Base-by-base conservation (phyloP, 768 basidiomycete genomes). In the Collybia mongolica region DNA sequence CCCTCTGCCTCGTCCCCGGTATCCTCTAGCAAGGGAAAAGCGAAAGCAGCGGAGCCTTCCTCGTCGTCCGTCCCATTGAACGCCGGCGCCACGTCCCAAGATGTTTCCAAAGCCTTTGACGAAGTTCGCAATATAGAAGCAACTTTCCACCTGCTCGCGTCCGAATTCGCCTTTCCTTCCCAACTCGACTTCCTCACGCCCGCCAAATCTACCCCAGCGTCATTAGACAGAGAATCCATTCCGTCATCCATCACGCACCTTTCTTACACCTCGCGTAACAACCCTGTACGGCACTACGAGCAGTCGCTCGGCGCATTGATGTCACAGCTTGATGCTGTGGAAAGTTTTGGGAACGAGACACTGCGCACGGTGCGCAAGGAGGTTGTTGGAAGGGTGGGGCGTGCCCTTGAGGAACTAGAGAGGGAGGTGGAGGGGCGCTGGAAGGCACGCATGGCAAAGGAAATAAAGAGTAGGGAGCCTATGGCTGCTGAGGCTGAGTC, bases 281-380 rank as follows among this genome's bases (percentile, higher is more conserved):
- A 79, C 22, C 76, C 81, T 0, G 67, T 89, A 35, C 82, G 82
- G 48, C 76, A 72, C 54, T 83, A 86, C 65, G 80, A 84, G 55
- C 76, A 87, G 55, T 74, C 77, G 17, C 66, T 89, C n/a, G 73
- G 73, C 44, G 66, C 72, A 36, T 71, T 90, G 20, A 65, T 90
- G 17, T 59, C 71, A 9, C 70, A 74, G 52, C 71, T 89, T 20
- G 88, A 90, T 57, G 74, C 71, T 0, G 72, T 90, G 23, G 75
- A 82, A 26, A 84, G 82, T 54, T 73, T 70, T 43, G 88, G 87
- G 2, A 80, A 84, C 53, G 70, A 70, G 20, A 70, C 61, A 8
- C 68, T 90, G 39, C 63, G 87, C 42, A 64, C 64, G 18, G 66
- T 57, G 47, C 63, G 88, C 54, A 86, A 81, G 66, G 72, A 72